Evolutionary conservation across 345 rosid genomes (phyloP).

Genomic region (Rhizophora mangle): DNA sequence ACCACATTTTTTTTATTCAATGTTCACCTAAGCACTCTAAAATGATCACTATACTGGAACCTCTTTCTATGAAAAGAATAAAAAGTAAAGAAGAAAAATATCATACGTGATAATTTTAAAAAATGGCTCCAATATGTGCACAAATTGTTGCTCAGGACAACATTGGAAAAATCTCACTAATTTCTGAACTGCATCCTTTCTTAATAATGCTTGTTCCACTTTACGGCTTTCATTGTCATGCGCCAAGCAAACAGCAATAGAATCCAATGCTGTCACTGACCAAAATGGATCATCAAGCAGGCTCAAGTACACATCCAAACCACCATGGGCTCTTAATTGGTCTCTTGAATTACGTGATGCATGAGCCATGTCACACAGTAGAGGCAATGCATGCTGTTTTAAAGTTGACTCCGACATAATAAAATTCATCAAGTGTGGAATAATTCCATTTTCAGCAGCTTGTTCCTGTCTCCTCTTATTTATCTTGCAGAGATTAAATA

Average conservation of each 20-base stretch:
- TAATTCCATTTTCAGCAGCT: constrained; percentile 98
- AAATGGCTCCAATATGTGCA: constrained; percentile 96
- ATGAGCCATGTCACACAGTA: constrained; percentile 98
- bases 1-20: no score
- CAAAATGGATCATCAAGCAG: constrained; percentile 82
- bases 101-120: constrained; percentile 93
- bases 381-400: constrained; percentile 81
- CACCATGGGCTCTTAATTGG: constrained; percentile 94
- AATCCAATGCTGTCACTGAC: constrained; percentile 94
- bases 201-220: constrained; percentile 93
- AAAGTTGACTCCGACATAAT: constrained; percentile 72
- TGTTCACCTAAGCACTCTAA: no score
- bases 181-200: constrained; percentile 78
- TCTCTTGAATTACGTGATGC: constrained; percentile 98
- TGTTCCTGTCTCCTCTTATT: constrained; percentile 99
- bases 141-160: constrained; percentile 94
- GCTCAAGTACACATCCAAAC: constrained; percentile 87
- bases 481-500: constrained; percentile 97
- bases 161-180: constrained; percentile 87
- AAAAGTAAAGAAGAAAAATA: not conserved
- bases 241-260: constrained; percentile 94
- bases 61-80: not conserved
- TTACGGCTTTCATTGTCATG: constrained; percentile 92
- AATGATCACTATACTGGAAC: no score
- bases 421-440: constrained; percentile 90